These are phyloP conservation scores for Phytophthora fragariaefolia DNA, from an alignment of 352 stramenopile genomes.

Conservation along the genomic window DNA sequence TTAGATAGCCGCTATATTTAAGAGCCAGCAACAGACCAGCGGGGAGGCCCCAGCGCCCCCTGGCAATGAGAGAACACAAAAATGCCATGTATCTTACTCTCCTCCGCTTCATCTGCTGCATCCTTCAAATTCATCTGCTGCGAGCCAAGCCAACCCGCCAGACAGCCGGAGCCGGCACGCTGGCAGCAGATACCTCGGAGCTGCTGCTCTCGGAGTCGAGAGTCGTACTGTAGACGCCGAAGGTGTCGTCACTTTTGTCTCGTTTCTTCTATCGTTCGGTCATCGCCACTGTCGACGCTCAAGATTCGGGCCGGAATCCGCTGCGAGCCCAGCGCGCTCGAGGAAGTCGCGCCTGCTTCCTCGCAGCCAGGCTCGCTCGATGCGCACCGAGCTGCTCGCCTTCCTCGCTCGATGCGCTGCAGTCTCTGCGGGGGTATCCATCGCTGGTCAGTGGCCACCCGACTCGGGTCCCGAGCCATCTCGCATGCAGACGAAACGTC, in stretches of 20 bases:
- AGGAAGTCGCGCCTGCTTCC: no score
- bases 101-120: constrained; percentile 1
- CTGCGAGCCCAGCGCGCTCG: no score
- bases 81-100: constrained; percentile 43
- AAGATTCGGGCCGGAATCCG: no score
- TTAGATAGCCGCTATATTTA: constrained; percentile 55
- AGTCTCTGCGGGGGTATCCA: no score
- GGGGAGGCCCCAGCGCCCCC: constrained; percentile 11
- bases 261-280: constrained; percentile 20
- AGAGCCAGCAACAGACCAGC: constrained; percentile 22
- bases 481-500: constrained; percentile 15
- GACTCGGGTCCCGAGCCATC: no score
- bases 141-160: no score
- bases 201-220: no score
- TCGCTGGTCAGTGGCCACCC: no score
- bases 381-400: no score
- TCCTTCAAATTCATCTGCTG: neutral
- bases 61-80: constrained; percentile 30
- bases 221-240: neutral
- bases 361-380: neutral
- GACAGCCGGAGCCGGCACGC: no score
- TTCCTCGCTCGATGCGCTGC: no score
- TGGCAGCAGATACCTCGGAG: no score
- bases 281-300: constrained; percentile 1
- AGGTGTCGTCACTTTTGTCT: constrained; percentile 20